Percentiles rank a stretch among this genome's conserved stretches.
Evolutionary conservation across 192 early-diverging fungal genomes (phyloP).

Genomic region (Funneliformis mosseae): DNA sequence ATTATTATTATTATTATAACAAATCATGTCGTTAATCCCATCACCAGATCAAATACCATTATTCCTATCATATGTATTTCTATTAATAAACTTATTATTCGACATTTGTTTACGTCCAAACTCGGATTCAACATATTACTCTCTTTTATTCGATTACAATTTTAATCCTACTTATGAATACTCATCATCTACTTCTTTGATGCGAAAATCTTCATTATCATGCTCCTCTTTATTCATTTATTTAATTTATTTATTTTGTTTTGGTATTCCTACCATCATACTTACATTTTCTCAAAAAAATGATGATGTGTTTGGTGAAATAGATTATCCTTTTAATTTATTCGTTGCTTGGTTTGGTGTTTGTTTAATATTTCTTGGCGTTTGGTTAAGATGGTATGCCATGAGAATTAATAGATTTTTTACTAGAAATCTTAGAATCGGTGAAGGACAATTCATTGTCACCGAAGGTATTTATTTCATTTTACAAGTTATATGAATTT

Average conservation of each 20-base stretch:
- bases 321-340: neutral
- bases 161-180: neutral
- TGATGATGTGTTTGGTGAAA: neutral
- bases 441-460: constrained; percentile 37
- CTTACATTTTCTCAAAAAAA: neutral
- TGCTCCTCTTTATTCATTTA: neutral
- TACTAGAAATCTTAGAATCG: constrained; percentile 33
- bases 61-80: neutral
- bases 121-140: neutral
- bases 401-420: constrained; percentile 40
- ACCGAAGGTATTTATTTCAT: neutral
- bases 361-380: constrained; percentile 32
- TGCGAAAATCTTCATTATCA: neutral
- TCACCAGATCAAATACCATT: neutral
- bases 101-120: neutral
- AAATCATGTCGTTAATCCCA: neutral
- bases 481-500: neutral
- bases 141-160: neutral
- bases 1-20: too few relatives aligned
- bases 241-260: neutral
- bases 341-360: constrained; percentile 39
- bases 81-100: neutral
- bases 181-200: neutral
- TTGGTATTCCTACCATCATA: neutral
- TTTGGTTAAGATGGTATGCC: constrained; percentile 35